These are phyloP conservation scores for Kluyveromyces siamensis DNA, from an alignment of 805 yeast species.

Conservation along the genomic window DNA sequence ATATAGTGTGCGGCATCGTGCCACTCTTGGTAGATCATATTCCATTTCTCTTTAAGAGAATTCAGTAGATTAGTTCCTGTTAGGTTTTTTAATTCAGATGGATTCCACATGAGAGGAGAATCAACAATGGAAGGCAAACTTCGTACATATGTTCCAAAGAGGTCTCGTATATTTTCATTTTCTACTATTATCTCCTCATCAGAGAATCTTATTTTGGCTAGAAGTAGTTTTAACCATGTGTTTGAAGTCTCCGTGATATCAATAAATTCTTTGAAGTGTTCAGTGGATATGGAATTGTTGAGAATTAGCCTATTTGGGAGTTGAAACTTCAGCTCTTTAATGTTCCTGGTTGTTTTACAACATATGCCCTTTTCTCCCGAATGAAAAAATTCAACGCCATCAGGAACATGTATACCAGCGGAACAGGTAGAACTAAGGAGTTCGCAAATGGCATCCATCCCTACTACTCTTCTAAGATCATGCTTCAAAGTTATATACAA, in stretches of 20 bases:
- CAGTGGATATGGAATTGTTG: constrained; percentile 16
- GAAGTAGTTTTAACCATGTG: constrained; percentile 29
- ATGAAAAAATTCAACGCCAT: constrained; percentile 27
- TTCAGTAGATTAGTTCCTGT: constrained; percentile 58
- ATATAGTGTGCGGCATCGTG: constrained; percentile 5
- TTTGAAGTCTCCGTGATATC: constrained; percentile 20
- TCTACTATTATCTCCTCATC: constrained; percentile 6
- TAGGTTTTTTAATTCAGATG: constrained; percentile 42
- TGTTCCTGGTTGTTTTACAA: constrained; percentile 19
- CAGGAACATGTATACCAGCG: constrained; percentile 30
- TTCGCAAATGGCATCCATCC: not conserved
- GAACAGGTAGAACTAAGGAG: not conserved
- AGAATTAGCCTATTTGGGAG: constrained; percentile 28
- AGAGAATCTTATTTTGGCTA: constrained; percentile 36
- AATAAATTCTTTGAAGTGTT: constrained; percentile 13
- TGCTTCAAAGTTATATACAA: not conserved
- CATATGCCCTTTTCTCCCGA: constrained; percentile 30
- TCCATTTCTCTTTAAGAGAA: constrained; percentile 41
- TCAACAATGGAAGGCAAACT: constrained; percentile 40
- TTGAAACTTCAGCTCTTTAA: constrained; percentile 18
- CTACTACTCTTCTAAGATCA: not conserved
- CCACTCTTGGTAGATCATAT: constrained; percentile 58
- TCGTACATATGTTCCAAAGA: constrained; percentile 38
- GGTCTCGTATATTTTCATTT: constrained; percentile 16
- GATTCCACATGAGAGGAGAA: constrained; percentile 57